Base-by-base conservation (phyloP, 257 asterid genomes). In the Solanum tarapatanum region DNA sequence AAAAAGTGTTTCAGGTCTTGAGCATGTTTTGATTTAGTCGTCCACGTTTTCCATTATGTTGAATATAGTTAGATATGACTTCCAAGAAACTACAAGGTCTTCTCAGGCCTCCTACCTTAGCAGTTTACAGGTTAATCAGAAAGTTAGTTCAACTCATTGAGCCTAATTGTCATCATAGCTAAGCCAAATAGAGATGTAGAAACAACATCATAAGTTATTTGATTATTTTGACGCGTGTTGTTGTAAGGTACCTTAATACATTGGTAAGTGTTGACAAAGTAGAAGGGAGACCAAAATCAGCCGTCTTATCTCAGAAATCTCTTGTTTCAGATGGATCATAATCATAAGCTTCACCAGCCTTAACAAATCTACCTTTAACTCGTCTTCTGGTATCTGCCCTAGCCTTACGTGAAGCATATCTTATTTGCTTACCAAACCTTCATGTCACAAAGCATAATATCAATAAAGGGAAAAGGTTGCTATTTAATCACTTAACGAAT, bases 331-430 rank as follows among this genome's bases (percentile, higher is more conserved):
- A 91, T 23, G 94, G 96, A 45, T 94, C 96, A 84, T 86, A 90
- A 70, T 94, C 96, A 77, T 86, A 90, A 80, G 89, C 88, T 87
- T 95, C 98, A n/a, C 96, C 97, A 11, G 96, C 93, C 91, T 95
- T 96, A 70, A 96, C 98, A 73, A 96, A 96, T 91, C 99, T 93
- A 83, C 99, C 99, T 86, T 96, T 96, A 37, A 94, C 96, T 1
- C 99, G 97, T 88, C 89, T 92, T 93, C 99, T 92, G 11, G 98
- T 94, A 88, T 96, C 99, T 3, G 98, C 98, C 88, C 98, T 94
- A 7, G 96, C 98, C 87, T 96, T 96, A 41, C 98, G 96, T 17
- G 99, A 96, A 39, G 95, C 98, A 87, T 96, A 95, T 84, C 99
- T 90, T 89, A 96, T 96, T 87, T 96, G 96, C 87, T 96, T 96